phyloP scores from a whole-genome alignment of 148 eudicot species.

The Amaranthus palmeri region DNA sequence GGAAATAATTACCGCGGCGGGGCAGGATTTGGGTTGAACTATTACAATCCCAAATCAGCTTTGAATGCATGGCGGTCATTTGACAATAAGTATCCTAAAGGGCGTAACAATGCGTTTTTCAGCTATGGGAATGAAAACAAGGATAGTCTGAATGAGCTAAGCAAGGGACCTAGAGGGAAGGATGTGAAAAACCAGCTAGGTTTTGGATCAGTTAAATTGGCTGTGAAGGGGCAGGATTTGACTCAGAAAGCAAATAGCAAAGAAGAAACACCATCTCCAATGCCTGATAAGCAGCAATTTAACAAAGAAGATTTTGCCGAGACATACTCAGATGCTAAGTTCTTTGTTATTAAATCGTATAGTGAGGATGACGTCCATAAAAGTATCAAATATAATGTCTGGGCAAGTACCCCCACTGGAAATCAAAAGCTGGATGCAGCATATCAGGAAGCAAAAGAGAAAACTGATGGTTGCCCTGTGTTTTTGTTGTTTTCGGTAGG shows the following conservation, averaged over 20 bases:
- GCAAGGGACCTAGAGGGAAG: conserved; percentile 47
- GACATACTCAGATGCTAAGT: too few relatives aligned
- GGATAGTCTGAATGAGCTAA: conserved; percentile 41
- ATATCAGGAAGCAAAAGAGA: conserved; percentile 45
- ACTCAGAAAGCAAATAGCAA: conserved; percentile 26
- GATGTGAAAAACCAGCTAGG: conserved; percentile 25
- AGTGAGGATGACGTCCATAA: too few relatives aligned
- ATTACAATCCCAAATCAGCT: conserved; percentile 33
- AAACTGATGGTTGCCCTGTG: conserved; percentile 40
- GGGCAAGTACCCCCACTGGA: conserved; percentile 43
- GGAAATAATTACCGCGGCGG: conserved; percentile 37
- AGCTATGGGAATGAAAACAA: conserved; percentile 32
- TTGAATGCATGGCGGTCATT: conserved; percentile 36
- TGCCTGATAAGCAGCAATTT: conserved; percentile 35
- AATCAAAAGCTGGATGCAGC: conserved; percentile 50
- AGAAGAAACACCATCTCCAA: conserved; percentile 24
- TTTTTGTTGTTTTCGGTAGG: conserved; percentile 48
- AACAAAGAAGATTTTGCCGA: conserved; percentile 32
- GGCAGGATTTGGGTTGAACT: conserved; percentile 42
- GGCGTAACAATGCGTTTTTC: conserved; percentile 31
- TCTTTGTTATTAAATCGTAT: too few relatives aligned
- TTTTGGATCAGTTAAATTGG: conserved; percentile 39
- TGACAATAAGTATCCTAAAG: conserved; percentile 37
- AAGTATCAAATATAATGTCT: too few relatives aligned
- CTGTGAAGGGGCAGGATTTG: conserved; percentile 44